Evolutionary conservation across 768 basidiomycete genomes (phyloP), one percentile per base, ranked within the genome.

Genomic region (Leccinum olivaceopallidum): DNA sequence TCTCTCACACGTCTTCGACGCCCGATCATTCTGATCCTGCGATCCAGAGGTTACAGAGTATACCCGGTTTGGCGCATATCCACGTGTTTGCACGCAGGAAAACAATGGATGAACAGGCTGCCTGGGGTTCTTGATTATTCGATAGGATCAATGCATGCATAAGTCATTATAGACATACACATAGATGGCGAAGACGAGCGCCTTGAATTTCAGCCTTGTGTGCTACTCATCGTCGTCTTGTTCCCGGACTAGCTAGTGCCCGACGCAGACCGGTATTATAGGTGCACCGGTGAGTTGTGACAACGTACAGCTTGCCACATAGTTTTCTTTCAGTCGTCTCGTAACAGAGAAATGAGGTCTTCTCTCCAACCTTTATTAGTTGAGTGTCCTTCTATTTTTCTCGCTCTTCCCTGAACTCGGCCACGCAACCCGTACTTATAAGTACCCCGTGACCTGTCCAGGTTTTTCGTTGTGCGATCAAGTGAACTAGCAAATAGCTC

Each of bases 51-150:
- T 71, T 94, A 57, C 92, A 95, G 67, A 94, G 91, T 61, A 85
- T 95, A 32, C 88, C 84, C 93, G n/a, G n/a, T n/a, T n/a, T n/a
- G n/a, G n/a, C n/a, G n/a, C n/a, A 95, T 71, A 82, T 90, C n/a
- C 93, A 95, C 63, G 90, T 94, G 32, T 94, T 95, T 71, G 92
- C 90, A 7, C 79, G 83, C 53, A 80, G 73, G 68, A 88, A 87
- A 62, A 59, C 61, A n/a, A 30, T 34, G 4, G 60, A 67, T 39
- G 71, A 73, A 57, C 64, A 63, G 59, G 58, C 36, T 37, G 30
- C 34, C 24, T 71, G 67, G 71, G 30, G 24, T 56, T 28, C 47
- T 52, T 66, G 57, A 63, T 54, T 9, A 26, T 51, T 51, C 34
- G 39, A 37, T 34, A 28, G 28, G n/a, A 39, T n/a, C 3, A 30